Percentiles rank a stretch among this genome's conserved stretches.
These are phyloP conservation scores for Arachis monticola DNA, from an alignment of 331 rosid species.

Conservation along the genomic window DNA sequence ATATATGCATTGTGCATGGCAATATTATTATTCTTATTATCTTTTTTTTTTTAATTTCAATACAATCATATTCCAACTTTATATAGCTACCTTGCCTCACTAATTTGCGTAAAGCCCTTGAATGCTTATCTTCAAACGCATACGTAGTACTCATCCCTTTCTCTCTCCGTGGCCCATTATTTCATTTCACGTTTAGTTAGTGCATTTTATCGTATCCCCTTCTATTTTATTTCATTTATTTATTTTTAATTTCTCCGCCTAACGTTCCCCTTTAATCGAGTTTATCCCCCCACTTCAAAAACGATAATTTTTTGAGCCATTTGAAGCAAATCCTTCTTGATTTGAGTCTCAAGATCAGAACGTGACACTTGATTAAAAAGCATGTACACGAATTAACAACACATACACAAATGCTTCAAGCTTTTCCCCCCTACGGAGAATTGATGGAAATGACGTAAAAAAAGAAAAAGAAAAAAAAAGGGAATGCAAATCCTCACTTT, in stretches of 20 bases:
- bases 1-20: constrained; percentile 47
- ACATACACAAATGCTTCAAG: constrained; percentile 27
- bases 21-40: neutral
- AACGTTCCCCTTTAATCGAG: constrained; percentile 41
- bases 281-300: constrained; percentile 35
- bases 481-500: constrained; percentile 38
- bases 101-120: constrained; percentile 53
- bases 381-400: constrained; percentile 39
- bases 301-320: constrained; percentile 25
- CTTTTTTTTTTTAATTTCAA: constrained; percentile 26
- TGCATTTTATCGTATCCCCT: constrained; percentile 34
- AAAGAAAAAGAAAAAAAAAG: neutral
- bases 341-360: constrained; percentile 31
- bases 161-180: constrained; percentile 47
- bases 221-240: too few species aligned
- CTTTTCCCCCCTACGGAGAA: constrained; percentile 12
- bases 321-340: constrained; percentile 38
- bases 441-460: constrained; percentile 22
- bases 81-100: constrained; percentile 40
- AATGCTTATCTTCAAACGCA: constrained; percentile 49
- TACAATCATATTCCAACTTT: constrained; percentile 47
- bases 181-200: constrained; percentile 46
- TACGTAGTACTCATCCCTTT: constrained; percentile 32
- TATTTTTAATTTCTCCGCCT: constrained; percentile 15
- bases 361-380: constrained; percentile 40